Evolutionary conservation across 805 yeast species (phyloP).

Genomic region (Cyberlindnera americana): DNA sequence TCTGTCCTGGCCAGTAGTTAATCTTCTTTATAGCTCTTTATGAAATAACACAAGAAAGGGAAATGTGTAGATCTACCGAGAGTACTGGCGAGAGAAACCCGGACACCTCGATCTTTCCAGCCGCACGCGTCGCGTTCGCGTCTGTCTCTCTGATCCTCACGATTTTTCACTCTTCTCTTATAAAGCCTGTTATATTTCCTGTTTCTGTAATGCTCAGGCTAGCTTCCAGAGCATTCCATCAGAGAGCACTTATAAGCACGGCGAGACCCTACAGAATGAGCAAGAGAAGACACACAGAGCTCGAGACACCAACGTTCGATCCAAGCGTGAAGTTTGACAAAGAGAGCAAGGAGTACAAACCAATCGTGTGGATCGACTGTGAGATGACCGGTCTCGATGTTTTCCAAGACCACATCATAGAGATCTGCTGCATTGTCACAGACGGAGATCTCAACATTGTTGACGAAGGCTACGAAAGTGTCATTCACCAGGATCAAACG

Average conservation of each 20-base stretch:
- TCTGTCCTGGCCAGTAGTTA: too few species aligned
- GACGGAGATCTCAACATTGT: slow-evolving; percentile 73
- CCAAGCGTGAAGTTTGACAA: slow-evolving; percentile 11
- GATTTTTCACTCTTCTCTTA: too few species aligned
- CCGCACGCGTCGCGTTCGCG: background rate
- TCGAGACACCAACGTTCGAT: slow-evolving; percentile 21
- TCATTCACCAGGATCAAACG: slow-evolving; percentile 62
- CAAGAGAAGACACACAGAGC: slow-evolving; percentile 12
- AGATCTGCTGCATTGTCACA: slow-evolving; percentile 86
- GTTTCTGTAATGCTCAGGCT: too few species aligned
- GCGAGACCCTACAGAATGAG: slow-evolving; percentile 5
- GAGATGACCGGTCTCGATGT: slow-evolving; percentile 96
- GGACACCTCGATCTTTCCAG: slow-evolving; percentile 1
- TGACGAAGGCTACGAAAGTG: slow-evolving; percentile 80
- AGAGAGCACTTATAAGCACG: too few species aligned
- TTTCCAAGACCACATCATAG: slow-evolving; percentile 79
- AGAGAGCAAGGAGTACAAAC: slow-evolving; percentile 26
- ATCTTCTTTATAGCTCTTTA: too few species aligned
- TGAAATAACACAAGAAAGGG: too few species aligned
- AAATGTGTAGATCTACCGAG: too few species aligned
- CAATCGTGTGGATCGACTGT: slow-evolving; percentile 93
- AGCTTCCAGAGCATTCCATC: background rate
- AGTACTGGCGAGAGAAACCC: background rate
- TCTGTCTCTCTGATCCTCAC: background rate
- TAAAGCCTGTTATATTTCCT: too few species aligned